A percentile compares a stretch with the other conserved stretches of the same genome.
phyloP scores from a whole-genome alignment of 371 early-diverging fungal species.

The Batrachochytrium dendrobatidis region DNA sequence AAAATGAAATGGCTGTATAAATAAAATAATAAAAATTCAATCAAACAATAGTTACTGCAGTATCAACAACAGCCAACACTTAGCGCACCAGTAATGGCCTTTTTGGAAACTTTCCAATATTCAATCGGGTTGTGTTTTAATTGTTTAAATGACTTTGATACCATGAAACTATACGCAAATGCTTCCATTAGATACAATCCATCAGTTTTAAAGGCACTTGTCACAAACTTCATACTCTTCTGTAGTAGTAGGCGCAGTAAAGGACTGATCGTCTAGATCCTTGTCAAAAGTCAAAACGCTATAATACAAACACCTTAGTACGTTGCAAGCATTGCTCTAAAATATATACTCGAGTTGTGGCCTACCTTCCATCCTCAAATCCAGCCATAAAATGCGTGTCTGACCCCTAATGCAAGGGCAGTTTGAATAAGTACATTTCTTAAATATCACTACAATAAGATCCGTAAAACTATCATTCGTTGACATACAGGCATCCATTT shows the following conservation, averaged over 20 bases:
- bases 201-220: neutral
- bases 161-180: neutral
- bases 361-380: constrained; percentile 42
- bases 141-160: constrained; percentile 7
- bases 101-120: neutral
- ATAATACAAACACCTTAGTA: neutral
- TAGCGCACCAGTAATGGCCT: neutral
- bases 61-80: neutral
- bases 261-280: constrained; percentile 73
- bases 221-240: constrained; percentile 2
- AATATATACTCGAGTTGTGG: neutral
- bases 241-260: constrained; percentile 18
- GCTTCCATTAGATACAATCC: neutral
- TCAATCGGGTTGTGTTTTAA: neutral
- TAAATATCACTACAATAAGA: neutral
- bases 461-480: constrained; percentile 1
- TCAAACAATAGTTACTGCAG: neutral
- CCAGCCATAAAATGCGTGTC: constrained; percentile 76
- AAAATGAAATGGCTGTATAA: constrained; percentile 66
- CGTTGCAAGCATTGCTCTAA: no score
- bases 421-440: neutral
- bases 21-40: no score
- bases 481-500: constrained; percentile 72
- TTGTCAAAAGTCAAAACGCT: constrained; percentile 64
- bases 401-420: constrained; percentile 42